Base-by-base conservation (phyloP, 148 eudicot genomes). In the Mesembryanthemum crystallinum region DNA sequence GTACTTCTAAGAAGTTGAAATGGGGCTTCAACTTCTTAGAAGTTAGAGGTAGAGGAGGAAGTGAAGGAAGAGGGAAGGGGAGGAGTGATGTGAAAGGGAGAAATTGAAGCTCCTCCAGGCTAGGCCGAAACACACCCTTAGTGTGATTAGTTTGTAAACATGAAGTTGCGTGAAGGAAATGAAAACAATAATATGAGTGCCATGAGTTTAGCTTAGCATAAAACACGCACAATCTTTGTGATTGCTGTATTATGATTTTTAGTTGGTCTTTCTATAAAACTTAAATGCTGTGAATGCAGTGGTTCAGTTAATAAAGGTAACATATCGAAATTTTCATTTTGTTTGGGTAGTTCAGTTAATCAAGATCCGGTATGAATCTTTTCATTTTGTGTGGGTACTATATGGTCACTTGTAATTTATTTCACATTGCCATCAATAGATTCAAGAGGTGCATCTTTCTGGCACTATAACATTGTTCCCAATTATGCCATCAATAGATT, bases 401-500 rank as follows among this genome's bases (percentile, higher is more conserved):
- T 32, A n/a, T 14, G 35, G 28, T 24, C 27, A 3, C 24, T 18
- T 69, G 14, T 67, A 27, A 27, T 35, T 45, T 18, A 20, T 75
- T 35, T 21, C 23, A 25, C 28, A 47, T 54, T 65, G 15, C 52
- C 14, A 8, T 37, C 61, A 25, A 24, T 66, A 23, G 65, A 54
- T 66, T 3, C 47, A 54, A 11, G 29, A 5, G 10, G 25, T 64
- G 1, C 11, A 28, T 51, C 13, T 28, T 11, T 75, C 37, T 27
- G 63, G 17, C 15, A 23, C 37, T 29, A 30, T 29, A 29, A 59
- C 18, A 23, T 55, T 42, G 9, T n/a, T 76, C 54, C 10, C 18
- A 35, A 32, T 73, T 58, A n/a, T n/a, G n/a, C n/a, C n/a, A n/a
- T n/a, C 59, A 24, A n/a, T 65, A n/a, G 64, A 52, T 65, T 2